A percentile compares a stretch with the other conserved stretches of the same genome.
These are phyloP conservation scores for Trichoderma simmonsii DNA, from an alignment of 2,329 filamentous ascomycete species.

Conservation along the genomic window DNA sequence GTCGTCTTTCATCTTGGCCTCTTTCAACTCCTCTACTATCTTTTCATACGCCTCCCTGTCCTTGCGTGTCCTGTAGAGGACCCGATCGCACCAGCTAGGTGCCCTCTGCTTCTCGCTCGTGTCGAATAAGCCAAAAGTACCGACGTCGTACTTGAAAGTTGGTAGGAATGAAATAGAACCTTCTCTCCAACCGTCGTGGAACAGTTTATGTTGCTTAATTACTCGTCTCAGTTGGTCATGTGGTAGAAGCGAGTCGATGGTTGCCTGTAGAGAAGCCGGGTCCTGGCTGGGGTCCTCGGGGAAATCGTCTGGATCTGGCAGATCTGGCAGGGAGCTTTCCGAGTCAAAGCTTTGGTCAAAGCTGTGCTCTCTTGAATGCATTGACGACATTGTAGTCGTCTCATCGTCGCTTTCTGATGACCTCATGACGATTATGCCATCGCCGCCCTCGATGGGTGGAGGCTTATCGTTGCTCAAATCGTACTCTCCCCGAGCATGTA, in stretches of 20 bases:
- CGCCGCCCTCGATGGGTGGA: slow-evolving; percentile 43
- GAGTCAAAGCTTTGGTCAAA: slow-evolving; percentile 44
- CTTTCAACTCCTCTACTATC: slow-evolving; percentile 60
- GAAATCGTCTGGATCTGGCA: slow-evolving; percentile 66
- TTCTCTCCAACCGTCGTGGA: slow-evolving; percentile 90
- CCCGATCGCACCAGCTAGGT: slow-evolving; percentile 96
- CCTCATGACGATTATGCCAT: slow-evolving; percentile 49
- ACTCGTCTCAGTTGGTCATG: slow-evolving; percentile 82
- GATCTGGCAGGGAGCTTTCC: slow-evolving; percentile 50
- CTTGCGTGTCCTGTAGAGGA: slow-evolving; percentile 75
- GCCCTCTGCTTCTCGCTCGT: slow-evolving; percentile 90
- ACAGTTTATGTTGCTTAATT: slow-evolving; percentile 72
- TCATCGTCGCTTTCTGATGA: slow-evolving; percentile 47
- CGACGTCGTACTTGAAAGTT: slow-evolving; percentile 96
- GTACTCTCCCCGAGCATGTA: slow-evolving; percentile 80
- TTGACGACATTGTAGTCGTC: slow-evolving; percentile 34
- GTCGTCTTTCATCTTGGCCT: slow-evolving; percentile 69
- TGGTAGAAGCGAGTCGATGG: slow-evolving; percentile 77
- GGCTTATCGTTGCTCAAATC: slow-evolving; percentile 48
- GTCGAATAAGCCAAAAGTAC: slow-evolving; percentile 89
- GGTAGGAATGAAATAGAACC: slow-evolving; percentile 84
- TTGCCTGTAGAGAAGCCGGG: slow-evolving; percentile 83
- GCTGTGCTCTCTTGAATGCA: slow-evolving; percentile 32
- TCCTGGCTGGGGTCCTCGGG: slow-evolving; percentile 67
- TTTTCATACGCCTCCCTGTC: slow-evolving; percentile 66